Percentiles rank a stretch among this genome's conserved stretches.
Conservation (phyloP, 176 grass and related monocot genomes). For the Triticum urartu region DNA sequence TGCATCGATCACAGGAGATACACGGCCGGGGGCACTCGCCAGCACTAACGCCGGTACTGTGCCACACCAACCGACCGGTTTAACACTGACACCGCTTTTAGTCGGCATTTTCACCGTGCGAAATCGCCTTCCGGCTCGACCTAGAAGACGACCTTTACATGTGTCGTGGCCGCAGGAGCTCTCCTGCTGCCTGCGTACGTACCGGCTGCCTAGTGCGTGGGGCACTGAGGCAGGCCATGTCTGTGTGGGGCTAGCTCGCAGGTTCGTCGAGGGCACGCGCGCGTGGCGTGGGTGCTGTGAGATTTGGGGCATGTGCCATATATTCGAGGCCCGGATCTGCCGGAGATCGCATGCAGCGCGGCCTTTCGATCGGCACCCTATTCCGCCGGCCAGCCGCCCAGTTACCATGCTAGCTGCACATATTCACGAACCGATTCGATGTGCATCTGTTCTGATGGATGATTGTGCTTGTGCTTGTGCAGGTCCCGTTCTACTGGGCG, state of each 20-base stretch:
- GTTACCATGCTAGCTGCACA: background rate
- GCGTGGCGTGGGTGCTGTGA: background rate
- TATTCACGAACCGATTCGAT: constrained; percentile 50
- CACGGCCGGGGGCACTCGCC: background rate
- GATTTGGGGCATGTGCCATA: constrained; percentile 18
- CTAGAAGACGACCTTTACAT: background rate
- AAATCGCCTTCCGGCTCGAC: no score
- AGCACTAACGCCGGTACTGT: background rate
- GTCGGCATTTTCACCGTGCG: background rate
- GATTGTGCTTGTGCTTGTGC: background rate
- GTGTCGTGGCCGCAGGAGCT: background rate
- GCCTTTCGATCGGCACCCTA: constrained; percentile 25
- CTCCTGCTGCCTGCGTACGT: background rate
- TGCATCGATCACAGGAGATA: background rate
- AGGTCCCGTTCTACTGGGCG: constrained; percentile 97
- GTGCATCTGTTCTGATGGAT: background rate
- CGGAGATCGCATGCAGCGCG: background rate
- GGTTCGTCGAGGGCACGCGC: background rate
- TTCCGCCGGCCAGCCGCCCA: constrained; percentile 25
- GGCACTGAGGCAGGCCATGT: background rate
- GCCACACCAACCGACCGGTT: constrained; percentile 4
- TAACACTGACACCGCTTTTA: background rate
- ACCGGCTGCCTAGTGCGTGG: background rate
- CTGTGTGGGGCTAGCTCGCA: background rate
- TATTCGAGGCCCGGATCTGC: constrained; percentile 24